Evolutionary conservation across 331 rosid genomes (phyloP).

Genomic region (Erythrophleum ivorense): DNA sequence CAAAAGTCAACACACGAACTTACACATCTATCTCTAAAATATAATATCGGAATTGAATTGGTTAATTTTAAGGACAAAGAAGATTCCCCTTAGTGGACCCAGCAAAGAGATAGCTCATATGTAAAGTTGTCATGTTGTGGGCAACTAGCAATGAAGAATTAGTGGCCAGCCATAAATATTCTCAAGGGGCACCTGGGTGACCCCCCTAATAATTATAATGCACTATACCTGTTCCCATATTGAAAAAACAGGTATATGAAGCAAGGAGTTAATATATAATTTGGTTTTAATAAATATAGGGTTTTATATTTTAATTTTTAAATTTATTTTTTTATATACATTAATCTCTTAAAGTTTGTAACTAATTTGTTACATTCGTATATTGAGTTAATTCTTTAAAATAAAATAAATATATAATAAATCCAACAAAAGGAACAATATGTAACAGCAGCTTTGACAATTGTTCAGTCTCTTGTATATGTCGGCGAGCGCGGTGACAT

Average conservation of each 20-base stretch:
- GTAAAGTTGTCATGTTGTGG: slow-evolving; percentile 24
- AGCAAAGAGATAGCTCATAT: not conserved
- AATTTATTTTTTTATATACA: too few species aligned
- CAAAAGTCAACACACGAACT: slow-evolving; percentile 18
- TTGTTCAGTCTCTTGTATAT: too few species aligned
- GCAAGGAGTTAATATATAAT: too few species aligned
- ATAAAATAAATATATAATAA: not conserved
- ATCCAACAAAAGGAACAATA: not conserved
- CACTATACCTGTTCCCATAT: not conserved
- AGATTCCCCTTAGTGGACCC: slow-evolving; percentile 30
- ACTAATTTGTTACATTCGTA: not conserved
- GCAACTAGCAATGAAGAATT: slow-evolving; percentile 17
- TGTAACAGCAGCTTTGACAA: not conserved
- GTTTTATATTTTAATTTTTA: too few species aligned
- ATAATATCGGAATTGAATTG: not conserved
- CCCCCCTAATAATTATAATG: not conserved
- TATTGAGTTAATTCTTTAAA: not conserved
- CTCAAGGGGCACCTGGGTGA: slow-evolving; percentile 2
- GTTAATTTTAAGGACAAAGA: not conserved
- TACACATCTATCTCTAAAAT: not conserved
- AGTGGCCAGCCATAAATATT: slow-evolving; percentile 15
- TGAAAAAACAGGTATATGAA: not conserved
- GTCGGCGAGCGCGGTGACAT: not conserved
- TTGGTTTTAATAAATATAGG: too few species aligned
- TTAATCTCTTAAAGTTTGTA: too few species aligned